Conservation (phyloP, 2,329 filamentous ascomycete species). For the Dactylellina sp. region DNA sequence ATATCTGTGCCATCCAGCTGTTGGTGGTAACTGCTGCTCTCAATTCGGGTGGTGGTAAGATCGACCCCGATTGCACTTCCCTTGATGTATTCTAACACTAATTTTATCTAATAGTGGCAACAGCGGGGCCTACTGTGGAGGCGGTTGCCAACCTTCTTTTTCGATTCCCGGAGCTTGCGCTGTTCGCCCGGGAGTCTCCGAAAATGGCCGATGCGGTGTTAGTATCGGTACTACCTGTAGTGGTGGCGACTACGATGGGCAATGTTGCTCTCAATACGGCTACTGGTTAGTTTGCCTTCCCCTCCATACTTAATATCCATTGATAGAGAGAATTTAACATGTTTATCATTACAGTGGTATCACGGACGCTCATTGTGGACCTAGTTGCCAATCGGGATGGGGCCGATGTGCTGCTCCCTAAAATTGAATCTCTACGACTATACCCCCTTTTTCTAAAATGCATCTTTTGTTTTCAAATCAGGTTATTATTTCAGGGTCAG, state of each 20-base stretch:
- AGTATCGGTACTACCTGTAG: conserved; percentile 43
- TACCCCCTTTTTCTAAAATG: neutral
- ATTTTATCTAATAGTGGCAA: conserved; percentile 44
- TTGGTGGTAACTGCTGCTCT: conserved; percentile 65
- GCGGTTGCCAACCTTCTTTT: conserved; percentile 55
- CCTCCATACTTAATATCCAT: neutral
- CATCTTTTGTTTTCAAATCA: no score
- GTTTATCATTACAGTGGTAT: conserved; percentile 41
- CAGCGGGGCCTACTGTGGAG: conserved; percentile 45
- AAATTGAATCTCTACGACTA: no score
- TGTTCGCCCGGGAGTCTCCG: conserved; percentile 31
- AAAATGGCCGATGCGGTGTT: conserved; percentile 52
- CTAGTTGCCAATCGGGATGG: conserved; percentile 55
- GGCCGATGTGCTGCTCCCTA: conserved; percentile 32
- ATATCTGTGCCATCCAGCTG: conserved; percentile 63
- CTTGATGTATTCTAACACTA: neutral
- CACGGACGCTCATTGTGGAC: conserved; percentile 51
- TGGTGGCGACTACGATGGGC: conserved; percentile 56
- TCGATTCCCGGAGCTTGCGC: conserved; percentile 52
- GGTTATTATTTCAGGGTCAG: no score
- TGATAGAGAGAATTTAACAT: conserved; percentile 9
- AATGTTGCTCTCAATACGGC: conserved; percentile 61
- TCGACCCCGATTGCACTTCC: neutral
- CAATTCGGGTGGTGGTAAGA: conserved; percentile 65
- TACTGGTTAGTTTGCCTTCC: conserved; percentile 61